Evolutionary conservation across 495 filamentous ascomycete genomes (phyloP), one percentile per base, ranked within the genome.

Genomic region (Parachaetomium inaequale): DNA sequence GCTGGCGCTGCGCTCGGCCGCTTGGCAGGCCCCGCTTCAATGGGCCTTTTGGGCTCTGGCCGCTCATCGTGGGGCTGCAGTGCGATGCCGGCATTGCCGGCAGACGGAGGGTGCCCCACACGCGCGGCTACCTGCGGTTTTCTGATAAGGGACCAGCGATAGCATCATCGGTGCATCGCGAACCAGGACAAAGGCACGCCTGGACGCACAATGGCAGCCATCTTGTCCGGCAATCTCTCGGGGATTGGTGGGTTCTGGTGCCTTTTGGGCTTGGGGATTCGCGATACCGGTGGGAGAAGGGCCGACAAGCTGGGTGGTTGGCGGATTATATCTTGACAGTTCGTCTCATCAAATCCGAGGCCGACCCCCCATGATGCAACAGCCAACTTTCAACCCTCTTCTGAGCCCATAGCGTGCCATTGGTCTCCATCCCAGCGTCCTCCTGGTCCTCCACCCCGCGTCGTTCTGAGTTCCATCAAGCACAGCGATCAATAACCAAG

Each of bases 101-200:
- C 43, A 66, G 62, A 19, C 12, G 25, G n/a, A 25, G 34, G 23
- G 12, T 23, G 49, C 64, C 49, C 66, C 64, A 67, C 64, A 38
- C 5, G 32, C 28, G 40, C 69, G 71, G 71, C 64, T 75, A 75
- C 63, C 59, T 45, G 61, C 72, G 72, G 72, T 66, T 60, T 67
- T 71, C 57, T 63, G 68, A 74, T 70, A 70, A 69, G 68, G 59
- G 47, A 50, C 58, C 55, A 42, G 51, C 64, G 65, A 70, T 70
- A 69, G 40, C 72, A 74, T 70, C 73, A 72, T 74, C 59, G 63
- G 56, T 42, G 62, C 65, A 62, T 67, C 64, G 50, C 61, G 58
- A 62, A 62, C 65, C 62, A 52, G 61, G 62, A 74, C 65, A 71
- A 74, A 71, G 68, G 45, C 34, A 25, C 55, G 49, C 31, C 25